Evolutionary conservation across 2,329 filamentous ascomycete genomes (phyloP).

Genomic region (Pestalotiopsis sp.): DNA sequence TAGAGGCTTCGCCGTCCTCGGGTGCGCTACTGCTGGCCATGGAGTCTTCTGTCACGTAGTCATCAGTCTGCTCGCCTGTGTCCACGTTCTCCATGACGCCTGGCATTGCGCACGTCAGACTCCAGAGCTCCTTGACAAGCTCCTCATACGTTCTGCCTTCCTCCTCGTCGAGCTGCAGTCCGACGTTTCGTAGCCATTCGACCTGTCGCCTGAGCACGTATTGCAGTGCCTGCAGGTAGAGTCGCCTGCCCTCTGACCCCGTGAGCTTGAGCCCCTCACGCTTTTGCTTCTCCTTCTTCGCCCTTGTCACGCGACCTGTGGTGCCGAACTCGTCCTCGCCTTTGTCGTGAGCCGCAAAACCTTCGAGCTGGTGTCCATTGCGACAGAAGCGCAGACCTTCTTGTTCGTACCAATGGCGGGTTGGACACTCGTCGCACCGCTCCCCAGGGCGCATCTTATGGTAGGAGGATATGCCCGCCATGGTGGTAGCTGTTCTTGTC

Average conservation of each 20-base stretch:
- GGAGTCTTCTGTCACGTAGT: constrained; percentile 15
- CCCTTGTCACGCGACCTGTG: constrained; percentile 56
- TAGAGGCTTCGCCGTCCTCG: constrained; percentile 26
- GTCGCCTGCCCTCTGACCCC: constrained; percentile 71
- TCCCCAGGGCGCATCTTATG: constrained; percentile 56
- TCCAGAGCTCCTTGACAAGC: constrained; percentile 84
- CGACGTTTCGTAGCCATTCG: constrained; percentile 69
- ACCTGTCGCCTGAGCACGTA: constrained; percentile 83
- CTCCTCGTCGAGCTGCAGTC: constrained; percentile 68
- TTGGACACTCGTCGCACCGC: constrained; percentile 68
- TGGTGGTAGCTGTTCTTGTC: constrained; percentile 22
- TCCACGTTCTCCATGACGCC: constrained; percentile 39
- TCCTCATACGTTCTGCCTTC: constrained; percentile 74
- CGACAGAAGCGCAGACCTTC: constrained; percentile 80
- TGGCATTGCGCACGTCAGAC: constrained; percentile 63
- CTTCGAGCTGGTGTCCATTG: constrained; percentile 78
- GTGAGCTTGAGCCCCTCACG: constrained; percentile 58
- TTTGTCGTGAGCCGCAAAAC: constrained; percentile 57
- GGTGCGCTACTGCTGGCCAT: constrained; percentile 43
- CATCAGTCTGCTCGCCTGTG: constrained; percentile 23
- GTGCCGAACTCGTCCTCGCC: constrained; percentile 70
- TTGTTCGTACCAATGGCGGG: constrained; percentile 71
- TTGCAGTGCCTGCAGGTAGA: constrained; percentile 85
- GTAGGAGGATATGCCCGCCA: constrained; percentile 44
- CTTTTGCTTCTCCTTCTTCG: constrained; percentile 60